Conservation (phyloP, 305 asterid species). For the Fraxinus sp. region DNA sequence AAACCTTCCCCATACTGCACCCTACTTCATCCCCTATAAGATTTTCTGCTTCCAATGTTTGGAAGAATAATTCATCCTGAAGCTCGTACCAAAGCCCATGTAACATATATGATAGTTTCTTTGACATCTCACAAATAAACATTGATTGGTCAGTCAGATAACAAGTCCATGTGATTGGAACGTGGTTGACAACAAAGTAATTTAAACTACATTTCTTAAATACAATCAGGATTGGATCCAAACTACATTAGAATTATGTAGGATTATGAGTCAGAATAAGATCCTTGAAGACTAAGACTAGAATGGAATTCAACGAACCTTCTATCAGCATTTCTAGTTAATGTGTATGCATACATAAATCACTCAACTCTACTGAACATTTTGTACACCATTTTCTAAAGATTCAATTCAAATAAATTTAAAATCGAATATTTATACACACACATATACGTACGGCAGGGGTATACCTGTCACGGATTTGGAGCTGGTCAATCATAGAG, state of each 20-base stretch:
- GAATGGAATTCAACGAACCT: background rate
- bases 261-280: background rate
- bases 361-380: background rate
- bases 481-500: constrained; percentile 83
- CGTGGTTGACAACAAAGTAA: background rate
- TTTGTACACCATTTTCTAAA: background rate
- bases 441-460: background rate
- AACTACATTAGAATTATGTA: background rate
- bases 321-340: background rate
- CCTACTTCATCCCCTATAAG: background rate
- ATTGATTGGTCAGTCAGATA: background rate
- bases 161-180: background rate
- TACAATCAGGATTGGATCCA: background rate
- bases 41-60: background rate
- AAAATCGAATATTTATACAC: background rate
- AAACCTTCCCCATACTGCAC: background rate
- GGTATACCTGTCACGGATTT: constrained; percentile 68
- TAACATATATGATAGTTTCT: background rate
- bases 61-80: background rate
- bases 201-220: background rate
- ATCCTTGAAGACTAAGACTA: background rate
- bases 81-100: background rate
- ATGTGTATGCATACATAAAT: background rate
- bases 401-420: background rate
- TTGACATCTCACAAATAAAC: background rate